Evolutionary conservation across 2,329 filamentous ascomycete species (phyloP), one percentile per base, ranked within the genome.

Genomic region (Didymella glomerata): DNA sequence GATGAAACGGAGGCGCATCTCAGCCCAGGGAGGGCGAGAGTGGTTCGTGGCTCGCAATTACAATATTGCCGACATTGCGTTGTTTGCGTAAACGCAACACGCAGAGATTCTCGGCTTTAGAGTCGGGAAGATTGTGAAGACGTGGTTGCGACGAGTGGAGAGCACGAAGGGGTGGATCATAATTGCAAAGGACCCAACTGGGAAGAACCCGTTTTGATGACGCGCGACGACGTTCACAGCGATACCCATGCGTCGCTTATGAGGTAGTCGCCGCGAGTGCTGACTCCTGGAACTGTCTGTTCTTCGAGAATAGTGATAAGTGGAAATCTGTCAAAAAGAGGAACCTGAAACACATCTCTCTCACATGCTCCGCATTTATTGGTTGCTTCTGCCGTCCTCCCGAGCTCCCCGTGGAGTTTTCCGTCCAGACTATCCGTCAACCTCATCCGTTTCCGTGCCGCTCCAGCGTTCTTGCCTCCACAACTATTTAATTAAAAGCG

Each of bases 291-390:
- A n/a, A 27, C 41, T 44, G 45, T 48, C 16, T 30, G 14, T 16
- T 16, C 24, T 22, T 20, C 9, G 9, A 44, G 36, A n/a, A 24
- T 30, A 32, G n/a, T n/a, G n/a, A 18, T 24, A 25, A 30, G 18
- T 30, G 44, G 27, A 20, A 4, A 27, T 36, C n/a, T n/a, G n/a
- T n/a, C n/a, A n/a, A n/a, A n/a, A n/a, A 16, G 36, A 42, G 27
- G 16, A 32, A 22, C 4, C 27, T 54, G 45, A 54, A 48, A 54
- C 52, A 48, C 14, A 20, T 53, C n/a, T 27, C 7, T 6, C 28
- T 46, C 16, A 13, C 10, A 22, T 13, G 22, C 50, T 20, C 50
- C 42, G 32, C 32, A n/a, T 36, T 28, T 4, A 38, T 22, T 46
- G 18, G 41, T 20, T 45, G 30, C 30, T 34, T 22, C 48, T 36